Conservation (phyloP, 345 rosid genomes). For the Brassica carinata region DNA sequence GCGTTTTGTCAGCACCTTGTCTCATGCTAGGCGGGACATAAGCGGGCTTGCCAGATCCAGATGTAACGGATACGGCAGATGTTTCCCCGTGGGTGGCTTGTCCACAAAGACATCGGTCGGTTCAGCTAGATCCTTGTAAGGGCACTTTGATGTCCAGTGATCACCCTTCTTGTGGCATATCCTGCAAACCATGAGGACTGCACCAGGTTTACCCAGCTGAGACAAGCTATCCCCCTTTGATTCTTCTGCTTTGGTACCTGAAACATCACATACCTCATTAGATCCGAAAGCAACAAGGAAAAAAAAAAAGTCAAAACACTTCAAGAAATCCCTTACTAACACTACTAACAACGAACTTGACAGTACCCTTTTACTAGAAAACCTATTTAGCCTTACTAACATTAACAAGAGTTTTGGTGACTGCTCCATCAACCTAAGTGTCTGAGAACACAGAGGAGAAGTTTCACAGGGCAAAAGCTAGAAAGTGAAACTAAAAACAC, state of each 20-base stretch:
- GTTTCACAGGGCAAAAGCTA: too few species aligned
- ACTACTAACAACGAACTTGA: not conserved
- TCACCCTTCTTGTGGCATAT: constrained; percentile 90
- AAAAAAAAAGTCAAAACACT: not conserved
- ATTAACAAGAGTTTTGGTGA: too few species aligned
- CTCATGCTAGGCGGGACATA: constrained; percentile 85
- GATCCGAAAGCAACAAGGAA: not conserved
- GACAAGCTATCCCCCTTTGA: constrained; percentile 64
- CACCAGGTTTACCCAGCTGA: constrained; percentile 69
- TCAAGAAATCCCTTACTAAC: not conserved
- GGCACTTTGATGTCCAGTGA: constrained; percentile 91
- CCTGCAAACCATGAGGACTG: constrained; percentile 86
- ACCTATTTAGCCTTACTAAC: too few species aligned
- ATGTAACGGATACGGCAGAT: constrained; percentile 43
- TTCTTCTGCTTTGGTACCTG: constrained; percentile 79
- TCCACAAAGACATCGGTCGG: constrained; percentile 57
- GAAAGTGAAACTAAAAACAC: too few species aligned
- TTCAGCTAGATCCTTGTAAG: constrained; percentile 83
- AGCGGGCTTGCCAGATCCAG: constrained; percentile 55
- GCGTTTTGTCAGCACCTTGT: constrained; percentile 64
- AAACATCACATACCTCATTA: not conserved
- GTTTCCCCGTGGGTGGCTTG: constrained; percentile 61
- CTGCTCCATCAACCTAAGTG: too few species aligned
- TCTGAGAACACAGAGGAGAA: too few species aligned
- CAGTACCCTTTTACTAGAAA: not conserved